Percentiles rank a stretch among this genome's conserved stretches.
phyloP scores from a whole-genome alignment of 495 filamentous ascomycete species.

The Glarea lozoyensis region DNA sequence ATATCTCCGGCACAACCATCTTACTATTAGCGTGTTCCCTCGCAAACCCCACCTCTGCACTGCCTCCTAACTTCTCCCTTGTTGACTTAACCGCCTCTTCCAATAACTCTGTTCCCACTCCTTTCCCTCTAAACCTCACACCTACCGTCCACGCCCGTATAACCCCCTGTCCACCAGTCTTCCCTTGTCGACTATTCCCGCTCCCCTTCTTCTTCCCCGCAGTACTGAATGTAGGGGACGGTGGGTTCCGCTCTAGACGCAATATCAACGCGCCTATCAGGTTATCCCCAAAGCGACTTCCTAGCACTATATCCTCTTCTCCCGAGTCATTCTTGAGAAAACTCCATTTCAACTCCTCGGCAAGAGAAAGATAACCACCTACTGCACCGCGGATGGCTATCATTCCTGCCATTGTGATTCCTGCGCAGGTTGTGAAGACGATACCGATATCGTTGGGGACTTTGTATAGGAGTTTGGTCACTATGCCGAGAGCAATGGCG shows the following conservation, averaged over 20 bases:
- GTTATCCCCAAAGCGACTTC: constrained; percentile 45
- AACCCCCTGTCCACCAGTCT: constrained; percentile 37
- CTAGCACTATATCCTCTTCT: constrained; percentile 36
- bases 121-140: constrained; percentile 53
- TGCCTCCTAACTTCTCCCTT: constrained; percentile 44
- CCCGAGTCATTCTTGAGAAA: constrained; percentile 34
- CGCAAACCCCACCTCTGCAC: constrained; percentile 55
- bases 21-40: constrained; percentile 57
- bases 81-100: constrained; percentile 53
- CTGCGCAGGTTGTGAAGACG: constrained; percentile 33
- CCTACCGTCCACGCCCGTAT: constrained; percentile 72
- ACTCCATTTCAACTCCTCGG: constrained; percentile 42
- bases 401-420: constrained; percentile 36
- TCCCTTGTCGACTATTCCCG: constrained; percentile 14
- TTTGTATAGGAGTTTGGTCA: constrained; percentile 25
- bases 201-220: constrained; percentile 19
- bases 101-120: constrained; percentile 60
- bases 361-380: constrained; percentile 38
- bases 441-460: constrained; percentile 22
- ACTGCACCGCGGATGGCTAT: constrained; percentile 30
- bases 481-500: constrained; percentile 27
- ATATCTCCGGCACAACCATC: constrained; percentile 48
- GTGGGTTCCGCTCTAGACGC: constrained; percentile 21
- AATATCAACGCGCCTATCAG: constrained; percentile 49
- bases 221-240: not conserved